Evolutionary conservation across 2,329 filamentous ascomycete species (phyloP).

Genomic region (Claviceps arundinis): DNA sequence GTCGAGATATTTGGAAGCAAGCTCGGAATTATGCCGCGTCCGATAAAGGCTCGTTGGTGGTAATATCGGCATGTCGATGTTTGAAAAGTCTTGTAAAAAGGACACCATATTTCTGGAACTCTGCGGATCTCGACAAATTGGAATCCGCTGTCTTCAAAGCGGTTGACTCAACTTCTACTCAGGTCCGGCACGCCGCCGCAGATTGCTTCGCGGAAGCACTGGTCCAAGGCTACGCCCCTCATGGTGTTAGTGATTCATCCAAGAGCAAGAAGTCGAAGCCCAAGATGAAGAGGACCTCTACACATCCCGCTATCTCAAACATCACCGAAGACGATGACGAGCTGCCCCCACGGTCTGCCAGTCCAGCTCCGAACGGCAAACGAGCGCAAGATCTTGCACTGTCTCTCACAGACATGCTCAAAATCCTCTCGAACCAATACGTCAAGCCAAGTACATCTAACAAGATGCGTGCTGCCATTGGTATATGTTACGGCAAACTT

Average conservation of each 20-base stretch:
- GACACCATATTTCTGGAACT: slow-evolving; percentile 76
- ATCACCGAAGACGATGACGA: slow-evolving; percentile 58
- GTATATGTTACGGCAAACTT: slow-evolving; percentile 74
- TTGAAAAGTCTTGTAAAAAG: slow-evolving; percentile 58
- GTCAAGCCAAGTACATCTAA: slow-evolving; percentile 66
- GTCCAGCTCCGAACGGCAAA: slow-evolving; percentile 53
- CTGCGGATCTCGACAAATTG: slow-evolving; percentile 79
- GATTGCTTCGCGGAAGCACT: slow-evolving; percentile 74
- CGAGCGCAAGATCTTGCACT: slow-evolving; percentile 63
- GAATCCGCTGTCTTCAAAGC: slow-evolving; percentile 74
- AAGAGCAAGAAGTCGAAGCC: slow-evolving; percentile 61
- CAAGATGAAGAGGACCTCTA: slow-evolving; percentile 45
- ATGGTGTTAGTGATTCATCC: slow-evolving; percentile 31
- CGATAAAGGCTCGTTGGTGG: slow-evolving; percentile 75
- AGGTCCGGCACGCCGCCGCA: slow-evolving; percentile 74
- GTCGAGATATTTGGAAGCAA: slow-evolving; percentile 91
- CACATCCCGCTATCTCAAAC: slow-evolving; percentile 40
- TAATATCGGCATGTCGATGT: slow-evolving; percentile 67
- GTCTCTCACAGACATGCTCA: slow-evolving; percentile 64
- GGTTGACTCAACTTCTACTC: slow-evolving; percentile 62
- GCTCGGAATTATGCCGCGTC: slow-evolving; percentile 59
- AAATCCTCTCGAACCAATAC: slow-evolving; percentile 69
- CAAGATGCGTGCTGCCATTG: slow-evolving; percentile 67
- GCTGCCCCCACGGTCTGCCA: slow-evolving; percentile 51
- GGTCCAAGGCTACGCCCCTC: slow-evolving; percentile 58